A percentile compares a stretch with the other conserved stretches of the same genome.
These are phyloP conservation scores for Colletotrichum destructivum DNA, from an alignment of 2,329 filamentous ascomycete genomes.

Conservation along the genomic window DNA sequence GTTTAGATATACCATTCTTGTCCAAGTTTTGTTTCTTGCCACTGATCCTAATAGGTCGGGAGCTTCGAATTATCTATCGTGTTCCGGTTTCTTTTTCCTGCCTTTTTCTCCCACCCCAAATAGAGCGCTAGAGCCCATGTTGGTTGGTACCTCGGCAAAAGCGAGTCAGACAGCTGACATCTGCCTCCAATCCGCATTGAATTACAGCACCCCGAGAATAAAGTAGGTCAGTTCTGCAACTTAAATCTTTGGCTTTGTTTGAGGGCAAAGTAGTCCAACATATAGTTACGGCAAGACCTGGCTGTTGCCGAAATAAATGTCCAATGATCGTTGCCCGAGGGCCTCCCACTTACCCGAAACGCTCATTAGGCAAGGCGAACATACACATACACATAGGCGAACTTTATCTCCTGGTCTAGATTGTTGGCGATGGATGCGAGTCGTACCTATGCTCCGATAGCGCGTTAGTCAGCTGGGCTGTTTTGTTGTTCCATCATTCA, in stretches of 20 bases:
- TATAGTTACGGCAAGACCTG: not conserved
- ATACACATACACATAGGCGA: constrained; percentile 9
- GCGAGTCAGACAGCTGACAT: not conserved
- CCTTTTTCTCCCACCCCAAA: too few species aligned
- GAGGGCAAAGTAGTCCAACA: constrained; percentile 12
- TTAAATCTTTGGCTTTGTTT: constrained; percentile 22
- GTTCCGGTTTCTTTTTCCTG: too few species aligned
- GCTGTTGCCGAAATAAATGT: constrained; percentile 8
- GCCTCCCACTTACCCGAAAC: not conserved
- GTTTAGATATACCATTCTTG: too few species aligned
- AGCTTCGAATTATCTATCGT: too few species aligned
- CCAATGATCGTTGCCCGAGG: not conserved
- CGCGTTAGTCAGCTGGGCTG: constrained; percentile 32
- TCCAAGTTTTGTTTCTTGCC: too few species aligned
- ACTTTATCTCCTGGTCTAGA: constrained; percentile 16
- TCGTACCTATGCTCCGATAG: not conserved
- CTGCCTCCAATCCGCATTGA: not conserved
- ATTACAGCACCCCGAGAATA: not conserved
- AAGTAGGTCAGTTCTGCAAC: constrained; percentile 1
- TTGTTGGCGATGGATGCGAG: constrained; percentile 1
- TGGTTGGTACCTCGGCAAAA: not conserved
- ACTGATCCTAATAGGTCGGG: too few species aligned
- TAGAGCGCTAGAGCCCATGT: not conserved
- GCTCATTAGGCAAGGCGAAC: not conserved
- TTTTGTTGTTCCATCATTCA: constrained; percentile 22